These are phyloP conservation scores for Lactifluus pinguis DNA, from an alignment of 768 basidiomycete species.

Conservation along the genomic window DNA sequence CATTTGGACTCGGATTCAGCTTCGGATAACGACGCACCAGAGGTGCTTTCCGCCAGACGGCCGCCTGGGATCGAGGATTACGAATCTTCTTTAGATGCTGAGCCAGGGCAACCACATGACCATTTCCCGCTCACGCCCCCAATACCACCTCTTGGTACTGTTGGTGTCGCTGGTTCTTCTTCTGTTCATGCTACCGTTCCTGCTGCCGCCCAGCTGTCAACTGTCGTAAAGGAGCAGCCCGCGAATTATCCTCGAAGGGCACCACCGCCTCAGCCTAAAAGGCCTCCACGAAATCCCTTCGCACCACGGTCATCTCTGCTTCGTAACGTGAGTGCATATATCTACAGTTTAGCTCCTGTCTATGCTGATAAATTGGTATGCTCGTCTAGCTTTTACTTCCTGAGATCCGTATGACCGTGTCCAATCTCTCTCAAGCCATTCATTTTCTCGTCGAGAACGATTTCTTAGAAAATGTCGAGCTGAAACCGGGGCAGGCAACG, in stretches of 20 bases:
- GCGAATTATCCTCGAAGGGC: slow-evolving; percentile 21
- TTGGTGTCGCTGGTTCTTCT: not conserved
- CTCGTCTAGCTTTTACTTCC: slow-evolving; percentile 59
- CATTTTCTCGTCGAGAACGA: slow-evolving; percentile 86
- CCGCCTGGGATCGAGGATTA: slow-evolving; percentile 15
- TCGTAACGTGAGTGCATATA: slow-evolving; percentile 53
- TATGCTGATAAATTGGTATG: not conserved
- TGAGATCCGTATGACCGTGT: slow-evolving; percentile 81
- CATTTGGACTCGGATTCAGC: not conserved
- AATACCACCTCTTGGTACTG: not conserved
- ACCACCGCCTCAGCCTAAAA: slow-evolving; percentile 36
- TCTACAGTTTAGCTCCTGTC: slow-evolving; percentile 14
- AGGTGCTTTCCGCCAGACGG: slow-evolving; percentile 48
- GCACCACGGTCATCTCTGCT: slow-evolving; percentile 60
- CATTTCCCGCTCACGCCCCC: not conserved
- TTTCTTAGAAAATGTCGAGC: slow-evolving; percentile 72
- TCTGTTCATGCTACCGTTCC: not conserved
- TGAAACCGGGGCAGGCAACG: slow-evolving; percentile 67
- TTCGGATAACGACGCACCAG: slow-evolving; percentile 39
- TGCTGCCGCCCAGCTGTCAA: not conserved
- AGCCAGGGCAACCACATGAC: not conserved
- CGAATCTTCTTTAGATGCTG: slow-evolving; percentile 2
- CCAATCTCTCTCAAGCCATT: slow-evolving; percentile 88
- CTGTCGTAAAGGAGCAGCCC: slow-evolving; percentile 1
- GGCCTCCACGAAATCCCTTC: slow-evolving; percentile 53